These are phyloP conservation scores for Claviceps africana DNA, from an alignment of 2,329 filamentous ascomycete genomes.

Conservation along the genomic window DNA sequence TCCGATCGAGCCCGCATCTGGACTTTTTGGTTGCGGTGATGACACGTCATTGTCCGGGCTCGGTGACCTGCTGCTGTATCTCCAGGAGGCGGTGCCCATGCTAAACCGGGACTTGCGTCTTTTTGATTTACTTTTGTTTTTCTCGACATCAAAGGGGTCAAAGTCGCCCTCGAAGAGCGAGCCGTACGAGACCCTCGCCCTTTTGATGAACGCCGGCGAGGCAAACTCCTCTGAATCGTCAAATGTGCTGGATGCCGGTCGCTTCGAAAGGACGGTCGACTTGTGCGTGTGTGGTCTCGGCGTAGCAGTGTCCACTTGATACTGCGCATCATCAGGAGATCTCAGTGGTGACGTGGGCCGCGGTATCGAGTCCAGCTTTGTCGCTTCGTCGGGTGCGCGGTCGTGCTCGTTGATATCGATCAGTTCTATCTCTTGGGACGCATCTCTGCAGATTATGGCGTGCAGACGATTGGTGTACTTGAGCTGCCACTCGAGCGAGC, in stretches of 20 bases:
- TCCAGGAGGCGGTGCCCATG: conserved; percentile 56
- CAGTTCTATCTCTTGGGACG: conserved; percentile 30
- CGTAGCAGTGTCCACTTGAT: not conserved
- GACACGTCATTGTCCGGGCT: conserved; percentile 46
- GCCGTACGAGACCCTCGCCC: conserved; percentile 54
- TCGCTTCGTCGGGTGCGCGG: conserved; percentile 8
- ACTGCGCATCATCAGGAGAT: not conserved
- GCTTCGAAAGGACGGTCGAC: conserved; percentile 17
- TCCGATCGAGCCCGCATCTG: conserved; percentile 9
- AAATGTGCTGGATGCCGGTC: conserved; percentile 19
- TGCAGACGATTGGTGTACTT: conserved; percentile 37
- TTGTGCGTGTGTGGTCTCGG: conserved; percentile 4
- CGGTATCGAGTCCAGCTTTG: not conserved
- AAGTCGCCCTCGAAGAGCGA: conserved; percentile 48
- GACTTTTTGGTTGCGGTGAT: conserved; percentile 8
- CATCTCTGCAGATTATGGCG: conserved; percentile 28
- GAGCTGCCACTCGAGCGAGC: conserved; percentile 44
- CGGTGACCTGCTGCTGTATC: conserved; percentile 54
- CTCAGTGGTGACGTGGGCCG: not conserved
- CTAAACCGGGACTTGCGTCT: conserved; percentile 60
- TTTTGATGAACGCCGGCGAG: conserved; percentile 70
- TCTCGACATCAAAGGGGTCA: conserved; percentile 57
- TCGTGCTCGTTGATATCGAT: conserved; percentile 35
- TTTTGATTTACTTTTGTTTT: conserved; percentile 10
- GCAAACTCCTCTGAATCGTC: conserved; percentile 41